Percentiles rank a stretch among this genome's conserved stretches.
phyloP scores from a whole-genome alignment of 2,329 filamentous ascomycete species.

The Sporothrix humicola region DNA sequence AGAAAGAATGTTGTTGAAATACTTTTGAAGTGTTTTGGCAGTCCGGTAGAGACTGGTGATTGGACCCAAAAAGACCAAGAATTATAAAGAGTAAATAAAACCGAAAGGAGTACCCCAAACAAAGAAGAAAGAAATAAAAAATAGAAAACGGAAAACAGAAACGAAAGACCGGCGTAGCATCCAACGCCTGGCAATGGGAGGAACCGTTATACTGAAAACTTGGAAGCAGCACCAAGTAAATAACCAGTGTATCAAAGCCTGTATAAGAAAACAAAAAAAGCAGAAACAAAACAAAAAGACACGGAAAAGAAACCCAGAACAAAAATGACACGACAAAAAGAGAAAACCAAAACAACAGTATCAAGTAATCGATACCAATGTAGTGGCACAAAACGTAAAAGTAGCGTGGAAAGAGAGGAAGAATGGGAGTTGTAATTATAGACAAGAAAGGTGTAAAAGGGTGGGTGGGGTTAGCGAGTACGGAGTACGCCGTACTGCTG shows the following conservation, averaged over 20 bases:
- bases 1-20: neutral
- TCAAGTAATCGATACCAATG: too few species aligned
- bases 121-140: neutral
- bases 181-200: conserved; percentile 25
- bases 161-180: neutral
- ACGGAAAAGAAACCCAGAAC: neutral
- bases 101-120: neutral
- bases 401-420: neutral
- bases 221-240: neutral
- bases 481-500: too few species aligned
- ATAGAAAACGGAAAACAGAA: neutral
- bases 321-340: neutral
- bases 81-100: neutral
- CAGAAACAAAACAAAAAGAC: neutral
- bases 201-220: conserved; percentile 10
- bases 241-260: neutral
- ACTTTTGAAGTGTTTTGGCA: conserved; percentile 1
- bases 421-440: neutral
- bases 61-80: neutral
- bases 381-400: too few species aligned
- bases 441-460: neutral
- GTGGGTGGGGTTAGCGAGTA: neutral
- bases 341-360: neutral
- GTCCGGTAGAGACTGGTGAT: neutral
- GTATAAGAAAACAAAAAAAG: neutral